These are phyloP conservation scores for Crithidia expoeki DNA, from an alignment of 208 protist genomes.

Conservation along the genomic window DNA sequence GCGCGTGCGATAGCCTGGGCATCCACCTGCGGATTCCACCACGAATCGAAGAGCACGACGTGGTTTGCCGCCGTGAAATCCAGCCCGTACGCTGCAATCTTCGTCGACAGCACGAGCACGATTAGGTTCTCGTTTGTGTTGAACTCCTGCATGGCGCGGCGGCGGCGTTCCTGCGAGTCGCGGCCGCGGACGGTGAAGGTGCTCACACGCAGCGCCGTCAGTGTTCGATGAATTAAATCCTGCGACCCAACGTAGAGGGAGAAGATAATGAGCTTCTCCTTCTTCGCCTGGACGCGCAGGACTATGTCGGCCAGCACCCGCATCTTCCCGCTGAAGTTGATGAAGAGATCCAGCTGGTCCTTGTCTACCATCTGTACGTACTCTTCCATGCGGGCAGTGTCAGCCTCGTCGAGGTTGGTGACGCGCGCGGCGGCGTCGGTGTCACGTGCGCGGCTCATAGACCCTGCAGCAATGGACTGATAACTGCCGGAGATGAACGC, in stretches of 20 bases:
- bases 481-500: conserved; percentile 65
- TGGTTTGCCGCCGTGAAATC: conserved; percentile 98
- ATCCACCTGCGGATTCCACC: conserved; percentile 99
- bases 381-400: conserved; percentile 39
- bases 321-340: conserved; percentile 79
- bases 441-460: neutral
- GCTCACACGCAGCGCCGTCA: conserved; percentile 56
- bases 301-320: conserved; percentile 70
- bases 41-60: conserved; percentile 98
- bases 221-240: conserved; percentile 74
- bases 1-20: conserved; percentile 95
- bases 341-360: conserved; percentile 54
- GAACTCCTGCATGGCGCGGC: conserved; percentile 67
- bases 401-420: conserved; percentile 34
- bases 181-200: conserved; percentile 72
- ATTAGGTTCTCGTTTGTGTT: conserved; percentile 45
- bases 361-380: conserved; percentile 53
- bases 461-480: conserved; percentile 43
- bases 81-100: conserved; percentile 97
- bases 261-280: conserved; percentile 89
- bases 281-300: conserved; percentile 35
- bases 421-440: neutral
- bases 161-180: conserved; percentile 65
- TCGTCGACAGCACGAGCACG: conserved; percentile 95
- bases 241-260: conserved; percentile 86